phyloP scores from a whole-genome alignment of 805 yeast genomes.

The Sungouiozyma ichnusensis region DNA sequence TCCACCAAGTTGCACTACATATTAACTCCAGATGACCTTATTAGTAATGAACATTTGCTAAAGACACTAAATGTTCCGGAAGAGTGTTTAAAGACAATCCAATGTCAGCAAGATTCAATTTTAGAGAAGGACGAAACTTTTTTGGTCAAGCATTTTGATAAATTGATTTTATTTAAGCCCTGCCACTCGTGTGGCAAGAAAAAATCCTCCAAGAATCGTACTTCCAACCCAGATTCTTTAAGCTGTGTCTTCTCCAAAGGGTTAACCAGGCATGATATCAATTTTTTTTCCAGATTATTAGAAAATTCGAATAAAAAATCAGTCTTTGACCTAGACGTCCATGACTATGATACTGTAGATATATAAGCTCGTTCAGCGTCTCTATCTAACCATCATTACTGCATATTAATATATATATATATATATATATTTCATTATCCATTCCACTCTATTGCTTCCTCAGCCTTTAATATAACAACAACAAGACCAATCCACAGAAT shows the following conservation, averaged over 20 bases:
- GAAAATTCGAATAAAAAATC: conserved; percentile 6
- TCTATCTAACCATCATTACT: not conserved
- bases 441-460: too few relatives aligned
- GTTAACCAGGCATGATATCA: conserved; percentile 23
- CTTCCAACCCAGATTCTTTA: not conserved
- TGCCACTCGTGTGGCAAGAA: conserved; percentile 42
- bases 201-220: conserved; percentile 1
- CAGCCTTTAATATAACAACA: conserved; percentile 12
- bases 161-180: conserved; percentile 38
- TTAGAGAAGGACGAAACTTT: not conserved
- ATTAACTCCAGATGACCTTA: conserved; percentile 12
- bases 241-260: conserved; percentile 53
- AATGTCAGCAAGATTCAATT: not conserved
- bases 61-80: conserved; percentile 1
- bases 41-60: not conserved
- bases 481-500: conserved; percentile 14
- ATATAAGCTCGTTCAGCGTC: conserved; percentile 4
- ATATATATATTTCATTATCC: not conserved
- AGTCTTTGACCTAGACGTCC: conserved; percentile 11
- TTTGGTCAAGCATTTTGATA: conserved; percentile 25
- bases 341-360: conserved; percentile 15
- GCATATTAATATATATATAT: conserved; percentile 1
- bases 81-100: not conserved
- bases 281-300: conserved; percentile 14
- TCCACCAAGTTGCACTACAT: conserved; percentile 16